These are phyloP conservation scores for Colletotrichum gigasporum DNA, from an alignment of 2,329 filamentous ascomycete genomes.

Conservation along the genomic window DNA sequence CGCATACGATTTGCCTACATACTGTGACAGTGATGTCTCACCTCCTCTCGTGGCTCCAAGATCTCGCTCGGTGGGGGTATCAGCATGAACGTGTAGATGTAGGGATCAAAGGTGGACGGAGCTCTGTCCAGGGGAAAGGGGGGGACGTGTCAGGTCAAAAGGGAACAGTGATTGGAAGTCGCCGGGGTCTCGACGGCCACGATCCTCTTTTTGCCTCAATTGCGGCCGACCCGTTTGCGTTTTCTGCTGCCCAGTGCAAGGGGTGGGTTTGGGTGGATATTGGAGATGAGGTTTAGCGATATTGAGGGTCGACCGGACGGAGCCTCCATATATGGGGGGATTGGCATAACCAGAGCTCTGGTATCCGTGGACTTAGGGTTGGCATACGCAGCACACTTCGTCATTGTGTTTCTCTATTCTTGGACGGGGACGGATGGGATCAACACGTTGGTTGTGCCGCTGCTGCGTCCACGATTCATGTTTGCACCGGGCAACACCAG, in stretches of 20 bases:
- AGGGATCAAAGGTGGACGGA: constrained; percentile 21
- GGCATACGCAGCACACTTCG: not conserved
- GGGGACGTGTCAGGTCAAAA: constrained; percentile 19
- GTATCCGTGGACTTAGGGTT: no score
- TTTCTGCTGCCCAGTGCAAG: constrained; percentile 5
- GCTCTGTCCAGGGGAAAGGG: not conserved
- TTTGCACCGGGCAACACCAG: not conserved
- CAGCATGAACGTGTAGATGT: constrained; percentile 13
- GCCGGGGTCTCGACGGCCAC: constrained; percentile 2
- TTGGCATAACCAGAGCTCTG: no score
- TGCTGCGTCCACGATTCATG: not conserved
- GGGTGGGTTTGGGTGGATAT: constrained; percentile 9
- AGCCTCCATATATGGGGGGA: no score
- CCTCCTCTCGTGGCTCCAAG: not conserved
- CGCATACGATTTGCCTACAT: not conserved
- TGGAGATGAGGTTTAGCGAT: not conserved
- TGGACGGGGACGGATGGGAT: not conserved
- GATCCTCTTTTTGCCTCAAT: constrained; percentile 13
- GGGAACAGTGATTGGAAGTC: constrained; percentile 12
- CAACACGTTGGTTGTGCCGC: not conserved
- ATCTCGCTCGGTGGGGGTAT: constrained; percentile 8
- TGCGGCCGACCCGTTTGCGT: not conserved
- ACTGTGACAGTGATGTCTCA: not conserved
- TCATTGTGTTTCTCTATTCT: not conserved
- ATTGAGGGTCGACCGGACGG: no score